Conservation (phyloP, 208 protist genomes). For the Jaenimonas drosophilae region DNA sequence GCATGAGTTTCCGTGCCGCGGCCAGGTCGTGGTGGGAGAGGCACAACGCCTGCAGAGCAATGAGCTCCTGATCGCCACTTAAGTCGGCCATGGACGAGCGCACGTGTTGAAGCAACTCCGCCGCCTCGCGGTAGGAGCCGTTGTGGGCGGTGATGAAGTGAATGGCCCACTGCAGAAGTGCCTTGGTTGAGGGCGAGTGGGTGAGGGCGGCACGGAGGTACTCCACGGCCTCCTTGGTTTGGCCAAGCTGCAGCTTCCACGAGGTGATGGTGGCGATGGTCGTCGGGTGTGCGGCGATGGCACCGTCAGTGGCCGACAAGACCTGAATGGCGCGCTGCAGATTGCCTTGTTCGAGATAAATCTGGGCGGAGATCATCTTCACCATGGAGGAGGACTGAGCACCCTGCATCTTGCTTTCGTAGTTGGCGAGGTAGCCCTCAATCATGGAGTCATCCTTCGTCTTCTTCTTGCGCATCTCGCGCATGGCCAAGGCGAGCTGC, state of each 20-base stretch:
- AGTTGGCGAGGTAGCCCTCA: slow-evolving; percentile 3
- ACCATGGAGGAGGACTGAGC: slow-evolving; percentile 10
- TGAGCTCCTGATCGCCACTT: slow-evolving; percentile 13
- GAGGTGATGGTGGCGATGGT: slow-evolving; percentile 38
- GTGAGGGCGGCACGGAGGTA: slow-evolving; percentile 2
- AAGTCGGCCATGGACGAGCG: slow-evolving; percentile 19
- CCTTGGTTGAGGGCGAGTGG: slow-evolving; percentile 5
- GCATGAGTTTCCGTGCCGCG: slow-evolving; percentile 13
- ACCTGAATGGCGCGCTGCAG: slow-evolving; percentile 29
- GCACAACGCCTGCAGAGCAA: slow-evolving; percentile 38
- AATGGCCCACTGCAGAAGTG: slow-evolving; percentile 53
- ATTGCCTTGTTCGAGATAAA: slow-evolving; percentile 71
- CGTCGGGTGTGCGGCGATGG: slow-evolving; percentile 22
- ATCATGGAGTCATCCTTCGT: slow-evolving; percentile 18
- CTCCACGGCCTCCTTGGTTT: slow-evolving; percentile 9
- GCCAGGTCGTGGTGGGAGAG: slow-evolving; percentile 47
- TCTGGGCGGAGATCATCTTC: slow-evolving; percentile 53
- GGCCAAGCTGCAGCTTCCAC: slow-evolving; percentile 48
- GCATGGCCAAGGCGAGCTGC: slow-evolving; percentile 41
- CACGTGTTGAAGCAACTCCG: slow-evolving; percentile 24
- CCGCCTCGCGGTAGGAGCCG: slow-evolving; percentile 26
- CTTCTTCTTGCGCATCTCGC: slow-evolving; percentile 47
- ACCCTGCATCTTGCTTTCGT: slow-evolving; percentile 2
- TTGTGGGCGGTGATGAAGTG: slow-evolving; percentile 28
- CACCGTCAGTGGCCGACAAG: slow-evolving; percentile 18